Evolutionary conservation across 441 rosid species (phyloP).

Genomic region (Aquilaria agallochum): DNA sequence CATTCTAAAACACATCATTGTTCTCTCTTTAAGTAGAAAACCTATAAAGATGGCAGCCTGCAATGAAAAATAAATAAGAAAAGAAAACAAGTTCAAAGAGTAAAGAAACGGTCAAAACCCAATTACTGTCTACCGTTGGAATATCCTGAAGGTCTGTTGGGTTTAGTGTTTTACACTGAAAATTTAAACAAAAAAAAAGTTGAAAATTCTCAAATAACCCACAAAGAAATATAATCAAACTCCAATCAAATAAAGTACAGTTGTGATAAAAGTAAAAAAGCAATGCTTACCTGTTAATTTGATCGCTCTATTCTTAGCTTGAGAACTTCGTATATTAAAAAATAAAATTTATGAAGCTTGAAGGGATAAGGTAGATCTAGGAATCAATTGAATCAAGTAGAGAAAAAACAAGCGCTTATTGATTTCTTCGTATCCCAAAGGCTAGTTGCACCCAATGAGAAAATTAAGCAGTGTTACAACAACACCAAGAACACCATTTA

Average conservation of each 20-base stretch:
- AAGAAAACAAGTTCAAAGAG: constrained; percentile 11
- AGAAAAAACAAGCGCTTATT: constrained; percentile 14
- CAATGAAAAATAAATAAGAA: constrained; percentile 17
- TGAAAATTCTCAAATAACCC: constrained; percentile 13
- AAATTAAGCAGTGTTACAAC: no score
- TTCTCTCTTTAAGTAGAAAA: constrained; percentile 9
- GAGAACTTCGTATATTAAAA: constrained; percentile 21
- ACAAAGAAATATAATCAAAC: constrained; percentile 19
- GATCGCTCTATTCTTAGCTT: constrained; percentile 13
- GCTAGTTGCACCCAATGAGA: constrained; percentile 14
- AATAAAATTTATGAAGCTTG: constrained; percentile 18
- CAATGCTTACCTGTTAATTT: constrained; percentile 23
- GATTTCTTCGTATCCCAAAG: constrained; percentile 1
- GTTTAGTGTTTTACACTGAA: constrained; percentile 27
- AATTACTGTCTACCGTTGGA: constrained; percentile 19
- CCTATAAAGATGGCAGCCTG: constrained; percentile 14
- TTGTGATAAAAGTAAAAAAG: not conserved
- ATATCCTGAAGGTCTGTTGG: constrained; percentile 27
- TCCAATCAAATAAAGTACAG: not conserved
- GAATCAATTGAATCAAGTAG: constrained; percentile 35
- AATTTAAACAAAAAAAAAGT: constrained; percentile 7
- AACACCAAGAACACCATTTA: no score
- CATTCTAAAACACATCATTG: constrained; percentile 8
- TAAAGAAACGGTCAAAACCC: constrained; percentile 32
- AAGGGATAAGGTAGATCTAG: constrained; percentile 47